Evolutionary conservation across 1,139 yeast species (phyloP).

Genomic region (Geotrichum australiense): DNA sequence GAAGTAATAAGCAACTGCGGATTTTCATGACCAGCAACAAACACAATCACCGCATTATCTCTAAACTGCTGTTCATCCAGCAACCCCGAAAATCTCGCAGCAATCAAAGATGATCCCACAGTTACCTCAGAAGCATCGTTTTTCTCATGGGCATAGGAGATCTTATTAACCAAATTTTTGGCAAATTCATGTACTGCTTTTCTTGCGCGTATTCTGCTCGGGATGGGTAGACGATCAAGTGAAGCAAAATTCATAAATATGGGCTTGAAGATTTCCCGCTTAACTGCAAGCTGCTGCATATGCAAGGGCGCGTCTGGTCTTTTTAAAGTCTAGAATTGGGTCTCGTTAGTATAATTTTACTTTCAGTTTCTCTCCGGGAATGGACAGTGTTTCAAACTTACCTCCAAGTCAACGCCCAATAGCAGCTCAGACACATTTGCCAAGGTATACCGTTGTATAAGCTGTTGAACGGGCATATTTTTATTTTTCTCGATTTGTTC

Average conservation of each 20-base stretch:
- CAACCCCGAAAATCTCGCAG: slow-evolving; percentile 36
- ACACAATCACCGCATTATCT: slow-evolving; percentile 51
- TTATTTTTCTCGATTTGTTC: slow-evolving; percentile 11
- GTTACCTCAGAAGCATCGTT: slow-evolving; percentile 25
- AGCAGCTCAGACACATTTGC: slow-evolving; percentile 48
- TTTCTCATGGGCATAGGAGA: slow-evolving; percentile 25
- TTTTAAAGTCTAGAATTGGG: slow-evolving; percentile 28
- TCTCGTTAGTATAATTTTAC: not conserved
- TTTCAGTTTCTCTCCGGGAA: slow-evolving; percentile 5
- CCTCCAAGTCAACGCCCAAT: slow-evolving; percentile 44
- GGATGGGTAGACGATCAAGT: slow-evolving; percentile 46
- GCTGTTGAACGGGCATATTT: slow-evolving; percentile 36
- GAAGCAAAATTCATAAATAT: slow-evolving; percentile 49
- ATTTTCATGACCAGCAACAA: slow-evolving; percentile 59
- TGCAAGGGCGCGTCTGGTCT: slow-evolving; percentile 36
- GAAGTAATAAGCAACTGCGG: slow-evolving; percentile 51
- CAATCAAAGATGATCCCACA: slow-evolving; percentile 35
- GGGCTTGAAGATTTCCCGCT: slow-evolving; percentile 51
- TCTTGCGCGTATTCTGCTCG: slow-evolving; percentile 43
- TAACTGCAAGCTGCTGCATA: slow-evolving; percentile 39
- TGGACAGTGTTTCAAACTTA: slow-evolving; percentile 25
- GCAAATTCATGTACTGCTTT: slow-evolving; percentile 42
- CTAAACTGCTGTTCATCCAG: slow-evolving; percentile 44
- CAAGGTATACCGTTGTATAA: slow-evolving; percentile 43
- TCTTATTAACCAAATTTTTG: slow-evolving; percentile 30